Percentiles rank a stretch among this genome's conserved stretches.
Conservation (phyloP, 2,329 filamentous ascomycete species). For the Pseudovirgaria hyperparasitica region DNA sequence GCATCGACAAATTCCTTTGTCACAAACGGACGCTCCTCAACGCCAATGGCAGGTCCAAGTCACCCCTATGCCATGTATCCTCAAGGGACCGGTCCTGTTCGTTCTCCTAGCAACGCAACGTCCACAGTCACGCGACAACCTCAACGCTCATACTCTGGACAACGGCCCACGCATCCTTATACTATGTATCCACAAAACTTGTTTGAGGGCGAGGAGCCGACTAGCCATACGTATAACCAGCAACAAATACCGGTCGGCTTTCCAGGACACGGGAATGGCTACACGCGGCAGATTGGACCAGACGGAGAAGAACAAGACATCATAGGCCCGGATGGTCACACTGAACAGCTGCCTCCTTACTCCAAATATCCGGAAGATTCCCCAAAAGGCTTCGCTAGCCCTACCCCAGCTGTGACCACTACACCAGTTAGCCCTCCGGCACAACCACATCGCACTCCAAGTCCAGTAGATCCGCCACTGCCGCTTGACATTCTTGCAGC, state of each 20-base stretch:
- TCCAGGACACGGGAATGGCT: slow-evolving; percentile 50
- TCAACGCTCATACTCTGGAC: slow-evolving; percentile 45
- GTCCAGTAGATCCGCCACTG: background rate
- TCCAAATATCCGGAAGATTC: slow-evolving; percentile 75
- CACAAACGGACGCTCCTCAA: slow-evolving; percentile 36
- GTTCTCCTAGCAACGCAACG: slow-evolving; percentile 56
- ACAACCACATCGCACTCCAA: too few species aligned
- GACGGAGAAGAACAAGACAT: slow-evolving; percentile 83
- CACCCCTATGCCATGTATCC: slow-evolving; percentile 79
- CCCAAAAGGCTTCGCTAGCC: slow-evolving; percentile 39
- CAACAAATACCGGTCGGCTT: slow-evolving; percentile 60
- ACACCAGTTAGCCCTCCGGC: slow-evolving; percentile 17
- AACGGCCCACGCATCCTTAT: slow-evolving; percentile 72
- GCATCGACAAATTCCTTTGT: slow-evolving; percentile 29
- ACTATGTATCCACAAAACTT: slow-evolving; percentile 76
- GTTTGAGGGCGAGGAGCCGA: slow-evolving; percentile 40
- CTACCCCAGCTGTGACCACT: slow-evolving; percentile 9
- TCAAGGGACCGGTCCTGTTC: slow-evolving; percentile 46
- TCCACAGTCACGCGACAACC: slow-evolving; percentile 51
- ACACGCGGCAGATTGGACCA: slow-evolving; percentile 60
- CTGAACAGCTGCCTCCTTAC: slow-evolving; percentile 85
- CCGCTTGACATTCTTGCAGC: too few species aligned
- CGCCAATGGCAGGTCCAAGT: slow-evolving; percentile 64
- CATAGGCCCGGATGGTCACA: slow-evolving; percentile 76
- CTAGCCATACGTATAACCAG: slow-evolving; percentile 15